These are phyloP conservation scores for Melampsora larici-populina DNA, from an alignment of 1,284 basidiomycete genomes.

Conservation along the genomic window DNA sequence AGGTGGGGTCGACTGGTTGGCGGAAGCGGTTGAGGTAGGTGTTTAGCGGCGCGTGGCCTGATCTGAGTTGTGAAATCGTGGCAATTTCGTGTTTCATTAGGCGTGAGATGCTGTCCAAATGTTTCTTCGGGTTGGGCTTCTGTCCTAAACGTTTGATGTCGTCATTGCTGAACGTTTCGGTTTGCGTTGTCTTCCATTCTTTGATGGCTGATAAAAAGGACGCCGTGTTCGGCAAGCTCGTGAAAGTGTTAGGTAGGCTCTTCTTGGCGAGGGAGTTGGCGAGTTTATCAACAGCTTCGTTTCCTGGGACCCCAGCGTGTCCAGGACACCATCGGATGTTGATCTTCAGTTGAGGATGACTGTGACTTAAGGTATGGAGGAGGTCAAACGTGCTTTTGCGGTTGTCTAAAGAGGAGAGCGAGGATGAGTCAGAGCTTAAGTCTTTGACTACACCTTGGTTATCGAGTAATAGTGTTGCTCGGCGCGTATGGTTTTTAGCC, in stretches of 20 bases:
- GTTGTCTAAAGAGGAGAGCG: not conserved
- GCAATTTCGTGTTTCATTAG: not conserved
- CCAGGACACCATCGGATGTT: conserved; percentile 3
- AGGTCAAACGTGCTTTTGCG: not conserved
- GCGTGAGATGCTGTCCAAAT: not conserved
- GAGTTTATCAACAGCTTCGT: not conserved
- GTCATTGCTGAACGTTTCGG: not conserved
- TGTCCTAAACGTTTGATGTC: not conserved
- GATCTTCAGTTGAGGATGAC: not conserved
- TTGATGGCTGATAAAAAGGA: not conserved
- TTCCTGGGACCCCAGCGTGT: not conserved
- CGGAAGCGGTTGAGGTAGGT: too few species aligned
- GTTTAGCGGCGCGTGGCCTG: too few species aligned
- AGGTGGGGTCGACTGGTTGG: too few species aligned
- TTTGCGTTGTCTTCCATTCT: not conserved
- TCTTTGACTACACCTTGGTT: conserved; percentile 2
- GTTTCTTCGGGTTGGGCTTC: not conserved
- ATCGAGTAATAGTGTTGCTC: not conserved
- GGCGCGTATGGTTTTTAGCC: not conserved
- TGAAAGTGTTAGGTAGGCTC: not conserved
- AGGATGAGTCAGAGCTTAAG: not conserved
- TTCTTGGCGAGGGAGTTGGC: not conserved
- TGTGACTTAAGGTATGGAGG: not conserved
- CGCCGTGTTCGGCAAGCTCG: too few species aligned
- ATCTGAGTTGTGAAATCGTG: not conserved